Conservation (phyloP, 2,329 filamentous ascomycete genomes). For the Trichophyton benhamiae region DNA sequence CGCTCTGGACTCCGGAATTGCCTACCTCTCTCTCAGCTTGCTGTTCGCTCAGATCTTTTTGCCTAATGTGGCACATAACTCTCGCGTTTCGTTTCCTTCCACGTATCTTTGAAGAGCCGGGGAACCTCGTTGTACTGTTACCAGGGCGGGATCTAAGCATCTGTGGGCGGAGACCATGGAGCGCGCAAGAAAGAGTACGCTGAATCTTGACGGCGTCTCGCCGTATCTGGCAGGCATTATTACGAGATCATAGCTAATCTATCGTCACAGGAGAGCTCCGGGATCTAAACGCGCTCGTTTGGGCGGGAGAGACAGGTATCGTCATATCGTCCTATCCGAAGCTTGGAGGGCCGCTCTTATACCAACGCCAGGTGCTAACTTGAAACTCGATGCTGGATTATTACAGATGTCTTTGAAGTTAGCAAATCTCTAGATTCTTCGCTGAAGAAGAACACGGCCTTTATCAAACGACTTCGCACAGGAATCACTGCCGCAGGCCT, state of each 20-base stretch:
- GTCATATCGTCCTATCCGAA: constrained; percentile 10
- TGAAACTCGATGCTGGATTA: not conserved
- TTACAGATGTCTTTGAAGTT: constrained; percentile 61
- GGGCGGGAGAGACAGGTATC: constrained; percentile 77
- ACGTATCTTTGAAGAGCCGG: constrained; percentile 6
- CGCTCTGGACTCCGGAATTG: not conserved
- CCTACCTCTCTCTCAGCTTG: not conserved
- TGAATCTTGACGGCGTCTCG: not conserved
- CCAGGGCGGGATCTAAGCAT: not conserved
- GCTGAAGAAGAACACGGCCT: constrained; percentile 94
- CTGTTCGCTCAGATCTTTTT: not conserved
- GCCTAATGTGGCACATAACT: constrained; percentile 11
- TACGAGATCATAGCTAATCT: not conserved
- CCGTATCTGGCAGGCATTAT: not conserved
- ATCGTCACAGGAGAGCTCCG: constrained; percentile 64
- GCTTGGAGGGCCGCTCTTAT: not conserved
- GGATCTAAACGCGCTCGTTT: constrained; percentile 73
- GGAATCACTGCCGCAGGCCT: constrained; percentile 70
- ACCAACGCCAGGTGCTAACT: constrained; percentile 15
- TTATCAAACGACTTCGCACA: constrained; percentile 90
- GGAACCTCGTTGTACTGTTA: not conserved
- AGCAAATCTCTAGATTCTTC: constrained; percentile 79
- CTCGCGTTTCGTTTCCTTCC: constrained; percentile 7
- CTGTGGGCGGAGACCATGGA: constrained; percentile 28
- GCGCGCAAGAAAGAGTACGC: constrained; percentile 39